Evolutionary conservation across 164 flowering plant species (phyloP).

Genomic region (Nymphaea thermarum): DNA sequence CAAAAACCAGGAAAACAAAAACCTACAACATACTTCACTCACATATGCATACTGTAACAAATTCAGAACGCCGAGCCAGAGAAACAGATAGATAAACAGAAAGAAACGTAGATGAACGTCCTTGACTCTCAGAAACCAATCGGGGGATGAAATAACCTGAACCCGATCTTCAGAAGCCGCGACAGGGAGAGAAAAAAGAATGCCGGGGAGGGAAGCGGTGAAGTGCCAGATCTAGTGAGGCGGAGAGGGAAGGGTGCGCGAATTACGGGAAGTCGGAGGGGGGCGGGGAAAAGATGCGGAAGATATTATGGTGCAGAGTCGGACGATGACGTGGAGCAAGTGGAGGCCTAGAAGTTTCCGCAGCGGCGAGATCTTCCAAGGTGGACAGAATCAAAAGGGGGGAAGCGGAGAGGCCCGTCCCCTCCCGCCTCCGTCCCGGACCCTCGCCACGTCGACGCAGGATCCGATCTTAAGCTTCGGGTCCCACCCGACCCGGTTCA

Average conservation of each 20-base stretch:
- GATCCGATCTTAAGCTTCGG: neutral
- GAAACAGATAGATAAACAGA: too few species aligned
- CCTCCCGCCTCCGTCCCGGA: neutral
- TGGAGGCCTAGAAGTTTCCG: slow-evolving; percentile 11
- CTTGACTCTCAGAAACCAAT: too few species aligned
- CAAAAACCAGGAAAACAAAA: too few species aligned
- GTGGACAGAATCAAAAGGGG: slow-evolving; percentile 24
- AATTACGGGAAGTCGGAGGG: neutral
- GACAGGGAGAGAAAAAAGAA: neutral
- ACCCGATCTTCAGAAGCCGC: neutral
- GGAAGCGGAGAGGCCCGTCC: neutral
- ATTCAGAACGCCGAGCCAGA: too few species aligned
- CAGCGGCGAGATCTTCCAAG: slow-evolving; percentile 4
- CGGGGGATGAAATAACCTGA: neutral
- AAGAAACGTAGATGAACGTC: too few species aligned
- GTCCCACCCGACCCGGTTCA: too few species aligned
- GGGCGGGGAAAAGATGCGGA: neutral
- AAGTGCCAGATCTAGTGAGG: neutral
- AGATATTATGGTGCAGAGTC: slow-evolving; percentile 10
- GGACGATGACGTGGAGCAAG: slow-evolving; percentile 17
- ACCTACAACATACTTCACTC: too few species aligned
- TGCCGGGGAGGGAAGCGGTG: neutral
- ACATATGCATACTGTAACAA: too few species aligned
- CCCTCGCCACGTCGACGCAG: neutral
- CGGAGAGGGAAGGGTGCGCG: neutral